Evolutionary conservation across 2,329 filamentous ascomycete species (phyloP), one percentile per base, ranked within the genome.

Genomic region (Rhinocladiella mackenziei): DNA sequence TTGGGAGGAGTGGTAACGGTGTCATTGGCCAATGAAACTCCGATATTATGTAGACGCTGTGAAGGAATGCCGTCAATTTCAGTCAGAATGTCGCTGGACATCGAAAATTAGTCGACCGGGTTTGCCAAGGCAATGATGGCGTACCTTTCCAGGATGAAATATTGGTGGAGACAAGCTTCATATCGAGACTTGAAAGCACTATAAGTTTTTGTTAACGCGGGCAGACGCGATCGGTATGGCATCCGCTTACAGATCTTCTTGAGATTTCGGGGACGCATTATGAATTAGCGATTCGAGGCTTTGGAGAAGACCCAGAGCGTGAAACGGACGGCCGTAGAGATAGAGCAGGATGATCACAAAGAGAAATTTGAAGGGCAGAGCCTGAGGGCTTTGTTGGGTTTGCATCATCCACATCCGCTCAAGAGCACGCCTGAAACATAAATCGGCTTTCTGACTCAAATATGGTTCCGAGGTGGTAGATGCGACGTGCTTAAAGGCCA

Each of bases 81-180:
- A 32, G 22, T 43, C 40, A 43, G 25, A 18, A 43, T 43, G 29
- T 43, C 40, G 29, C 40, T 43, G 22, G n/a, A n/a, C n/a, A n/a
- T n/a, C n/a, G n/a, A n/a, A n/a, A n/a, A n/a, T n/a, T n/a, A n/a
- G n/a, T n/a, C n/a, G n/a, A n/a, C n/a, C n/a, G n/a, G n/a, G n/a
- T n/a, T n/a, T n/a, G n/a, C n/a, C n/a, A n/a, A n/a, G n/a, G n/a
- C n/a, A n/a, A n/a, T n/a, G n/a, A n/a, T 11, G 13, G 13, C 25
- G n/a, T 28, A 35, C 39, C 39, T 43, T 43, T 43, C 40, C 14
- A 43, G 20, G 31, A 43, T 19, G 14, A 31, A 43, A 18, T 37
- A 43, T 22, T 36, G 40, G 14, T 36, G 25, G 23, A 43, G 17
- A 15, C 22, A 43, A 13, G 40, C 40, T 31, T 43, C 40, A 25